These are phyloP conservation scores for Auriscalpium vulgare DNA, from an alignment of 768 basidiomycete species.

Conservation along the genomic window DNA sequence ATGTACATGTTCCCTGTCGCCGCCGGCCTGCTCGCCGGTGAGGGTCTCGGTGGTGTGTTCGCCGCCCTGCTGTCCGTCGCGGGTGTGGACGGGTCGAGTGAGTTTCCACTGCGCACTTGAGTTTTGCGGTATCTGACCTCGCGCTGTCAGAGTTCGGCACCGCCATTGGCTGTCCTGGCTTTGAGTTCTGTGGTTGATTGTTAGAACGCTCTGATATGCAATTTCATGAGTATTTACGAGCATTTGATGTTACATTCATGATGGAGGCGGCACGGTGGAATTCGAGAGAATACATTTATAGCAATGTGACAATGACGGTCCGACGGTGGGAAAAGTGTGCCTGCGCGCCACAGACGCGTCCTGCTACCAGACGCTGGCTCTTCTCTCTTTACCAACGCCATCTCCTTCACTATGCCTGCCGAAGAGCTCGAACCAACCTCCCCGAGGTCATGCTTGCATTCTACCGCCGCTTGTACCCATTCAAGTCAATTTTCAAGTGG, in stretches of 20 bases:
- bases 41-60: constrained; percentile 55
- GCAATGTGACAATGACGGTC: too few species aligned
- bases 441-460: constrained; percentile 69
- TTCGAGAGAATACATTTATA: too few species aligned
- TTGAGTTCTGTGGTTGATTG: constrained; percentile 32
- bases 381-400: neutral
- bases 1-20: constrained; percentile 54
- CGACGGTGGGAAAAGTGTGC: too few species aligned
- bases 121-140: neutral
- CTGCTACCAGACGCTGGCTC: too few species aligned
- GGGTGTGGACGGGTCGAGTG: constrained; percentile 42
- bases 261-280: too few species aligned
- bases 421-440: constrained; percentile 23
- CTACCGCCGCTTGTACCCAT: constrained; percentile 89
- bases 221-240: too few species aligned
- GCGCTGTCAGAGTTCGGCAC: constrained; percentile 29
- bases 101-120: constrained; percentile 14
- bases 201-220: too few species aligned
- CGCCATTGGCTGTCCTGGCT: constrained; percentile 44
- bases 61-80: constrained; percentile 46
- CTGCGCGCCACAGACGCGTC: too few species aligned
- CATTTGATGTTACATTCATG: too few species aligned
- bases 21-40: constrained; percentile 48
- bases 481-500: constrained; percentile 91
- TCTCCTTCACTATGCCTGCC: constrained; percentile 6